These are phyloP conservation scores for Hibiscus tridactylites DNA, from an alignment of 345 rosid species.

Conservation along the genomic window DNA sequence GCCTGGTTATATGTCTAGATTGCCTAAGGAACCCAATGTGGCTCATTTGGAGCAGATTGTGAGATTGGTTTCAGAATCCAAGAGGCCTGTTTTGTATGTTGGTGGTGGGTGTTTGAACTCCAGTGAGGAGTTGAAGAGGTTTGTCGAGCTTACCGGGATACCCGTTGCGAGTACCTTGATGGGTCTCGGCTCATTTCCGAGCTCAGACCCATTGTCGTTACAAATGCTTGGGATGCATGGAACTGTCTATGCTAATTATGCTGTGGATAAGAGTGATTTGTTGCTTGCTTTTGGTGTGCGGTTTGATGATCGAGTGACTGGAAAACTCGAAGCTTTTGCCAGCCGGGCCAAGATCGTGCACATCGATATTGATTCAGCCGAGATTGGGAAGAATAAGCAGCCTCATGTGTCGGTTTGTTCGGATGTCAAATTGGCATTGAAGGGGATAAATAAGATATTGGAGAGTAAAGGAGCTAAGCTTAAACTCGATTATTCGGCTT, in stretches of 20 bases:
- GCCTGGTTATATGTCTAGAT: slow-evolving; percentile 63
- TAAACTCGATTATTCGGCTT: slow-evolving; percentile 48
- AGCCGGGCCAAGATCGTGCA: slow-evolving; percentile 92
- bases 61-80: slow-evolving; percentile 62
- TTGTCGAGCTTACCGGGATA: slow-evolving; percentile 78
- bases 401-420: slow-evolving; percentile 85
- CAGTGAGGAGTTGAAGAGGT: slow-evolving; percentile 61
- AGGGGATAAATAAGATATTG: slow-evolving; percentile 60
- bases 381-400: slow-evolving; percentile 94
- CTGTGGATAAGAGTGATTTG: slow-evolving; percentile 78
- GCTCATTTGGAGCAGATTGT: slow-evolving; percentile 63
- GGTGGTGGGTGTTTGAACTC: slow-evolving; percentile 98
- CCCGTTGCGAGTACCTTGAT: slow-evolving; percentile 95
- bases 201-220: slow-evolving; percentile 53
- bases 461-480: slow-evolving; percentile 36
- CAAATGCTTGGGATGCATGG: slow-evolving; percentile 98
- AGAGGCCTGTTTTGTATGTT: slow-evolving; percentile 85
- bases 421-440: slow-evolving; percentile 69
- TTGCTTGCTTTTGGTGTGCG: slow-evolving; percentile 90
- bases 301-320: slow-evolving; percentile 93
- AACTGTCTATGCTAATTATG: slow-evolving; percentile 79
- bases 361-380: slow-evolving; percentile 85
- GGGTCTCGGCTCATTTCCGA: slow-evolving; percentile 84
- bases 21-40: slow-evolving; percentile 53
- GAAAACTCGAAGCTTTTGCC: slow-evolving; percentile 92